Conservation (phyloP, 2,329 filamentous ascomycete species). For the Metarhizium humberi region DNA sequence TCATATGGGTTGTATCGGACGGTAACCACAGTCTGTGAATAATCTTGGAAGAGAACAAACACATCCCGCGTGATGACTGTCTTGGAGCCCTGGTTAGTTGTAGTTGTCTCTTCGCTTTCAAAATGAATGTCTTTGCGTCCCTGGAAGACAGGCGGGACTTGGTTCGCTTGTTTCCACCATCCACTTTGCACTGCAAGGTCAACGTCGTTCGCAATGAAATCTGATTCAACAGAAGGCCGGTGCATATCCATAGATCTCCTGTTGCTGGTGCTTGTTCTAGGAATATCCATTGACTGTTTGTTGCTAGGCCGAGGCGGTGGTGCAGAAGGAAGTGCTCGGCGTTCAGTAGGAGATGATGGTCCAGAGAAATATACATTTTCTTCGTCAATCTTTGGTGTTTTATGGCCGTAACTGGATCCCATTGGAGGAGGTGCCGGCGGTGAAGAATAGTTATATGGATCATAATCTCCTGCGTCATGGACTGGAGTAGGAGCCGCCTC, state of each 20-base stretch:
- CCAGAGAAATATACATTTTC: constrained; percentile 35
- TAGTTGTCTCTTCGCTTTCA: constrained; percentile 70
- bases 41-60: constrained; percentile 87
- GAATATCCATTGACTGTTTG: constrained; percentile 26
- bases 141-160: constrained; percentile 73
- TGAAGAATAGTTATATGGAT: constrained; percentile 50
- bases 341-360: constrained; percentile 27
- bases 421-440: constrained; percentile 15
- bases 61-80: constrained; percentile 69
- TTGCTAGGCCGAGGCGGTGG: constrained; percentile 11
- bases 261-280: constrained; percentile 28
- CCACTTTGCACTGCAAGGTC: constrained; percentile 64
- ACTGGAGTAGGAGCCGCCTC: constrained; percentile 14
- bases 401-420: constrained; percentile 20
- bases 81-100: constrained; percentile 60
- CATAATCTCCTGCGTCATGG: constrained; percentile 56
- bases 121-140: constrained; percentile 73
- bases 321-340: constrained; percentile 33
- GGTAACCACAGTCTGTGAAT: constrained; percentile 86
- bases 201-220: constrained; percentile 80
- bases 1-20: constrained; percentile 70
- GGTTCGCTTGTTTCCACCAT: constrained; percentile 83
- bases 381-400: constrained; percentile 34
- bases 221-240: constrained; percentile 66
- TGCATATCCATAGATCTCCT: constrained; percentile 64